phyloP scores from a whole-genome alignment of 306 rosid species.

The Sesbania bispinosa region DNA sequence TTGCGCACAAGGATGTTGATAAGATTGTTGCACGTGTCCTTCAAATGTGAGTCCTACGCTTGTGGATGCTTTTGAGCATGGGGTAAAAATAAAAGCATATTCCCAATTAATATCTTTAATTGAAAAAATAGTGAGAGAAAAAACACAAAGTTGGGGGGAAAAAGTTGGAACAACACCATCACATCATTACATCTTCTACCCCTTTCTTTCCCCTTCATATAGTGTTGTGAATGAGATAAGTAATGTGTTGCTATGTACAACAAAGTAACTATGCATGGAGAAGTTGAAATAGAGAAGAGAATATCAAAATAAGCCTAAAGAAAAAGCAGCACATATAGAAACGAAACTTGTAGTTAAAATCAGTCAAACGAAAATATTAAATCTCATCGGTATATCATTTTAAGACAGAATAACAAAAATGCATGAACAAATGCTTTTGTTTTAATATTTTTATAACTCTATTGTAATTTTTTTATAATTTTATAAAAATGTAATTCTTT shows the following conservation, averaged over 20 bases:
- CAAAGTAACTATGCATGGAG: background rate
- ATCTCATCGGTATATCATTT: background rate
- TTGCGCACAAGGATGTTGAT: too few species aligned
- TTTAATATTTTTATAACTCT: too few species aligned
- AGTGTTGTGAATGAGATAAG: background rate
- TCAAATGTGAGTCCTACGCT: too few species aligned
- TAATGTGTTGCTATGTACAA: background rate
- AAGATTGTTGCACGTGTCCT: too few species aligned
- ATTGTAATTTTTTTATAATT: too few species aligned
- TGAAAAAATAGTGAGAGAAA: background rate
- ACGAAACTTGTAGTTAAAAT: background rate
- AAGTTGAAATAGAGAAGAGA: background rate
- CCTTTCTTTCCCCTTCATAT: background rate
- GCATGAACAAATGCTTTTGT: too few species aligned
- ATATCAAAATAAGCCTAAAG: conserved; percentile 2
- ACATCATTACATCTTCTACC: background rate
- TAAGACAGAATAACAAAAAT: background rate
- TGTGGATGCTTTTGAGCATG: too few species aligned
- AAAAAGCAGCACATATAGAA: background rate
- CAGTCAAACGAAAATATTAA: conserved; percentile 3
- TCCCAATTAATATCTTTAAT: background rate
- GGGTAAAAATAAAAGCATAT: background rate
- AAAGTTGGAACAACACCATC: background rate
- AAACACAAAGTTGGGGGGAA: too few species aligned
- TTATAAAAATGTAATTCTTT: too few species aligned